These are phyloP conservation scores for Steccherinum ochraceum DNA, from an alignment of 768 basidiomycete species.

Conservation along the genomic window DNA sequence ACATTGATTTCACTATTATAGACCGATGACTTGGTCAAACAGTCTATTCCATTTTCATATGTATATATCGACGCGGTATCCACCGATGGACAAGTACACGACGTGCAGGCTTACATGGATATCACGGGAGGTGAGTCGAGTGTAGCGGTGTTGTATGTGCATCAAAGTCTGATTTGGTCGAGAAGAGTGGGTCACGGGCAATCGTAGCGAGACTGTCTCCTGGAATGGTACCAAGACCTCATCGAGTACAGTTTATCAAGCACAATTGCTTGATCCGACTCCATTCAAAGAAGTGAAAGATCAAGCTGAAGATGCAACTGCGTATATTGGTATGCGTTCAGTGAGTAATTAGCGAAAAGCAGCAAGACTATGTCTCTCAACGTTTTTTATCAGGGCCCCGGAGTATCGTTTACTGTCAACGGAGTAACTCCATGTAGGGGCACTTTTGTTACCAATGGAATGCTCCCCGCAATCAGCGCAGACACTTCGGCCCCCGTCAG, in stretches of 20 bases:
- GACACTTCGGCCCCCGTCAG: not conserved
- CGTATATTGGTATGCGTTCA: conserved; percentile 11
- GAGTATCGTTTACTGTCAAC: not conserved
- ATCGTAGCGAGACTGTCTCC: conserved; percentile 3
- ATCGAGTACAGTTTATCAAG: conserved; percentile 10
- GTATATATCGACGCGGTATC: conserved; percentile 24
- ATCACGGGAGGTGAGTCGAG: conserved; percentile 27
- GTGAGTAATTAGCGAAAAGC: conserved; percentile 10
- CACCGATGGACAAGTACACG: conserved; percentile 26
- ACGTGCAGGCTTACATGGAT: conserved; percentile 32
- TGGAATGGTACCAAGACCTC: conserved; percentile 3
- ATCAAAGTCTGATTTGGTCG: not conserved
- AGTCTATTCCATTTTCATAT: conserved; percentile 36
- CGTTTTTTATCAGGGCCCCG: not conserved
- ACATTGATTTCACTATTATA: not conserved
- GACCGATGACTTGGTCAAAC: conserved; percentile 25
- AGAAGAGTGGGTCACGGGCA: conserved; percentile 17
- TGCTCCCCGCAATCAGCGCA: no score
- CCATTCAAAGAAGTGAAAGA: conserved; percentile 6
- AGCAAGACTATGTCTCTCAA: not conserved
- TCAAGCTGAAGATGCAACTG: conserved; percentile 15
- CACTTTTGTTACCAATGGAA: no score
- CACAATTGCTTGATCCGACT: conserved; percentile 1
- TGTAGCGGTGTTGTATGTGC: not conserved
- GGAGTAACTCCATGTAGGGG: no score